A percentile compares a stretch with the other conserved stretches of the same genome.
Conservation (phyloP, 441 rosid species). For the Cnidoscolus chayamansa region DNA sequence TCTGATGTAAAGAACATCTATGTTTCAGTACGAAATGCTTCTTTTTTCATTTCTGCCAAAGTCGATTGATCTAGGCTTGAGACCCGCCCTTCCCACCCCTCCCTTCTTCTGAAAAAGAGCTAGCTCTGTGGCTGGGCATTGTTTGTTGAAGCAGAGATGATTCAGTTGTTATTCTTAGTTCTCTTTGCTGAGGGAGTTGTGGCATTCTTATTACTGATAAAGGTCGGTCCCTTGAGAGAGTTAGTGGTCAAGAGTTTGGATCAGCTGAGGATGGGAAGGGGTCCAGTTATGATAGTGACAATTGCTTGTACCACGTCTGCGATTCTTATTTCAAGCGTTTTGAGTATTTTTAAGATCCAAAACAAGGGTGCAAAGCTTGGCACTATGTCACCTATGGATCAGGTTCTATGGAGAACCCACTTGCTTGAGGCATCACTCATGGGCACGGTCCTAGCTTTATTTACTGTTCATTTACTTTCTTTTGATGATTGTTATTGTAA, state of each 20-base stretch:
- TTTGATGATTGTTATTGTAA: neutral
- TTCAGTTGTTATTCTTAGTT: constrained; percentile 77
- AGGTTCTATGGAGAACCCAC: constrained; percentile 97
- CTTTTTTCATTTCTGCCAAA: neutral
- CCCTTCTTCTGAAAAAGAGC: neutral
- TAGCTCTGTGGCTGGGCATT: constrained; percentile 12
- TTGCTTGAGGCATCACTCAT: constrained; percentile 95
- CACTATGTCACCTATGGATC: constrained; percentile 99
- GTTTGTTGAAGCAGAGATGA: constrained; percentile 44
- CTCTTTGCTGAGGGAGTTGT: constrained; percentile 66
- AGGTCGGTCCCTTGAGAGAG: constrained; percentile 87
- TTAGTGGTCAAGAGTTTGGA: constrained; percentile 81
- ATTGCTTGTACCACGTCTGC: constrained; percentile 88
- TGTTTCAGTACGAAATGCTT: neutral
- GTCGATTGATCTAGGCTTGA: constrained; percentile 23
- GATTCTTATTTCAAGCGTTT: constrained; percentile 70
- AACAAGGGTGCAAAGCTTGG: constrained; percentile 96
- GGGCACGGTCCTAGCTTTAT: constrained; percentile 42
- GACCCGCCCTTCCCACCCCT: neutral
- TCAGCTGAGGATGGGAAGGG: constrained; percentile 76
- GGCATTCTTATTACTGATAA: constrained; percentile 66
- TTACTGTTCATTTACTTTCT: constrained; percentile 4
- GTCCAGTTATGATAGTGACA: constrained; percentile 90
- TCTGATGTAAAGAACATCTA: neutral
- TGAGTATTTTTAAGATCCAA: constrained; percentile 94